Evolutionary conservation across 345 rosid genomes (phyloP), one percentile per base, ranked within the genome.

Genomic region (Viola odorata): DNA sequence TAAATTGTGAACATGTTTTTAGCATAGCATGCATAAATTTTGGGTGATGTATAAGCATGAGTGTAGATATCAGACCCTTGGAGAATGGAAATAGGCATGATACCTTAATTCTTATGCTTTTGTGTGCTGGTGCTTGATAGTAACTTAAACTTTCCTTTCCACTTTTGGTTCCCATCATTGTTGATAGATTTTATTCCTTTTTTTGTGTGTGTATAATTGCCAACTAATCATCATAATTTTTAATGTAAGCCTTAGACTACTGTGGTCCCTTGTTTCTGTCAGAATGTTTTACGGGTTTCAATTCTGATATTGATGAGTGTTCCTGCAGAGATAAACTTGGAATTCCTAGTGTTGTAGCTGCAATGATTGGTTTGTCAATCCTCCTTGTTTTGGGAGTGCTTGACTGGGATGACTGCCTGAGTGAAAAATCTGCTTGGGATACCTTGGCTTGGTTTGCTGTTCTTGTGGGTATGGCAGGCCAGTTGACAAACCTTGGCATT

Each of bases 341-440:
- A 37, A 77, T 94, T 60, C 96, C 96, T 9, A 90, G 97, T 68
- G 99, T 94, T 44, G 97, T 90, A 41, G 91, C 99, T 60, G 97
- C 97, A 3, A 90, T 94, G 99, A 86, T 94, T 48, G 96, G 92
- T 63, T 73, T 94, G 64, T 90, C 95, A 9, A 80, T 90, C 60
- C 91, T 94, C 47, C 92, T 94, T 51, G 66, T 85, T 50, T 66
- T 88, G 54, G 99, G 99, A 67, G 97, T 91, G 50, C 95, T 94
- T 55, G 86, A 94, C 7, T 94, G 97, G 99, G 89, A 91, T 51
- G 99, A 94, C 63, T 94, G 99, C 75, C 70, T 94, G 32, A 85
- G 91, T 62, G 99, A 94, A 64, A 86, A 91, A 66, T 90, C 99
- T 6, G 97, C 99, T 0, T 94, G 99, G 97, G 97, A 94, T 81